Percentiles rank a stretch among this genome's conserved stretches.
Evolutionary conservation across 495 filamentous ascomycete species (phyloP).

Genomic region (Penicillium subrubescens): DNA sequence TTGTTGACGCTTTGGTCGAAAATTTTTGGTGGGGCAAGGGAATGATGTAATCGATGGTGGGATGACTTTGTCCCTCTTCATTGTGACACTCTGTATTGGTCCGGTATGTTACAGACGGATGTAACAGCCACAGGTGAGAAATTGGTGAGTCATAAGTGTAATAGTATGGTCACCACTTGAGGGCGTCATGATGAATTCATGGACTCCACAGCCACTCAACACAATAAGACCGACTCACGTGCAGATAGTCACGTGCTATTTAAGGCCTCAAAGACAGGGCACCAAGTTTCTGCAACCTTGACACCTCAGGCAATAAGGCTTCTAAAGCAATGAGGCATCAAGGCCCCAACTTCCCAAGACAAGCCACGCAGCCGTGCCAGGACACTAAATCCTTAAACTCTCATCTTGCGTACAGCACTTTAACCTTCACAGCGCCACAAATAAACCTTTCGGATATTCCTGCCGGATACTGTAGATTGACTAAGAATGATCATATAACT

Average conservation of each 20-base stretch:
- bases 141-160: slow-evolving; percentile 1
- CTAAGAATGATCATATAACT: too few species aligned
- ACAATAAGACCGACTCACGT: neutral
- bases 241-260: neutral
- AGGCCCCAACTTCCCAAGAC: neutral
- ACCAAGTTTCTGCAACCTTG: neutral
- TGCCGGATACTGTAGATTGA: neutral
- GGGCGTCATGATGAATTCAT: slow-evolving; percentile 26
- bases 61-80: slow-evolving; percentile 4
- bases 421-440: neutral
- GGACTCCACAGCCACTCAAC: neutral
- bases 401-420: neutral
- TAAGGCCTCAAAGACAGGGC: neutral
- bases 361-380: neutral
- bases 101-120: neutral
- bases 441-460: neutral
- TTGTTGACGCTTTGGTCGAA: slow-evolving; percentile 4
- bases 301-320: neutral
- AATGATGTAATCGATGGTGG: slow-evolving; percentile 35
- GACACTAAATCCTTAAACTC: neutral
- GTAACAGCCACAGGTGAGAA: neutral
- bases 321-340: neutral
- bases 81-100: slow-evolving; percentile 3
- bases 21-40: slow-evolving; percentile 29
- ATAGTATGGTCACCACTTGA: slow-evolving; percentile 15